These are phyloP conservation scores for Pseudozyma pruni DNA, from an alignment of 1,284 basidiomycete genomes.

Conservation along the genomic window DNA sequence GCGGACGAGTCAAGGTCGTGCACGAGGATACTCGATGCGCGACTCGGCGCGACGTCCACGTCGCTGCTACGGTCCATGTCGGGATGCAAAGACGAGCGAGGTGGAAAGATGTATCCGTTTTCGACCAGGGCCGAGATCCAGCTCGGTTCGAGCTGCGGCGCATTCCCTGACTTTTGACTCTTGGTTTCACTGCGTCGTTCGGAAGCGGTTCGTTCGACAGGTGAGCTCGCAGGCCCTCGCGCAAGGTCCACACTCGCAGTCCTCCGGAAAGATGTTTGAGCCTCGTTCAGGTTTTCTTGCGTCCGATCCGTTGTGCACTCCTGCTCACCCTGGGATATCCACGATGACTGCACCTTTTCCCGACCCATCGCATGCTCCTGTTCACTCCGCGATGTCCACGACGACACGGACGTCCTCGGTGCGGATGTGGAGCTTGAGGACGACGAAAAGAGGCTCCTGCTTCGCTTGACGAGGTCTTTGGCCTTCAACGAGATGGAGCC, in stretches of 20 bases:
- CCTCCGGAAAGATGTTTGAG: no score
- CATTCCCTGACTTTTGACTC: no score
- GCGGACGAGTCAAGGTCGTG: background rate
- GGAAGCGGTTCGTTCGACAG: no score
- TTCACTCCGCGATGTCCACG: background rate
- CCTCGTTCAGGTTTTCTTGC: no score
- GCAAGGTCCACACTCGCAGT: no score
- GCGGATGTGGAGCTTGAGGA: background rate
- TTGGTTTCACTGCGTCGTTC: no score
- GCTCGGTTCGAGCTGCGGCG: background rate
- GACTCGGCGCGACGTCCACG: constrained; percentile 17
- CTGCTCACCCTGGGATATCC: background rate
- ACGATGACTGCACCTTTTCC: background rate
- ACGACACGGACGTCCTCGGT: background rate
- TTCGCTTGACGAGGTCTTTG: constrained; percentile 10
- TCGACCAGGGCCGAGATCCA: constrained; percentile 23
- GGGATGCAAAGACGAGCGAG: background rate
- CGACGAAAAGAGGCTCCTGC: constrained; percentile 17
- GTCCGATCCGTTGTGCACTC: no score
- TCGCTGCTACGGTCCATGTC: background rate
- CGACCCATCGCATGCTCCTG: background rate
- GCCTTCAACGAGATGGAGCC: constrained; percentile 16
- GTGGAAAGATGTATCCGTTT: constrained; percentile 11
- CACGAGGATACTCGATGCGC: constrained; percentile 28
- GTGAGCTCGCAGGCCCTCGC: no score